phyloP scores from a whole-genome alignment of 2,329 filamentous ascomycete species.

The Chalaropsis thielavioides region DNA sequence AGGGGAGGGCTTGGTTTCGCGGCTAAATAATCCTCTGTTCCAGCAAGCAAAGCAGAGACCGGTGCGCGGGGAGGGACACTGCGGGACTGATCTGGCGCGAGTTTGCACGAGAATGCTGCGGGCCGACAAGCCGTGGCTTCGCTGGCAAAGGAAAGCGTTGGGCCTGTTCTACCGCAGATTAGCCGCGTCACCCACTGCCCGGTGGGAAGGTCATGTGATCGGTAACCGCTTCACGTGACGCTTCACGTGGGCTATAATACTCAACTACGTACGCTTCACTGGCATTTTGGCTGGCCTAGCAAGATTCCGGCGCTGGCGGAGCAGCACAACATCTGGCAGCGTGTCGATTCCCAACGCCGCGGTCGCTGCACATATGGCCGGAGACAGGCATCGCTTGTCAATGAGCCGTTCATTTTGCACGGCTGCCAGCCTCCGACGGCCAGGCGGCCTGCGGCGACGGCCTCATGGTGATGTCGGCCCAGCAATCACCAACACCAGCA shows the following conservation, averaged over 20 bases:
- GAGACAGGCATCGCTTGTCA: no score
- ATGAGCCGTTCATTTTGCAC: no score
- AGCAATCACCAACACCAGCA: no score
- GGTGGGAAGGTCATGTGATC: not conserved
- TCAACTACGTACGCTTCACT: no score
- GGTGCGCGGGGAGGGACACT: not conserved
- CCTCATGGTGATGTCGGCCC: no score
- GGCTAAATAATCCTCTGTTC: not conserved
- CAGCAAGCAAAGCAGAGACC: not conserved
- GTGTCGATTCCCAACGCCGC: no score
- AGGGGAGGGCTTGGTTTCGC: not conserved
- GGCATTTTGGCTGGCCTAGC: no score
- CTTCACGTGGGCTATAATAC: constrained; percentile 5
- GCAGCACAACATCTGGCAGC: no score
- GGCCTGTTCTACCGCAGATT: not conserved
- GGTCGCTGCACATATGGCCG: no score
- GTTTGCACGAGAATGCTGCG: not conserved
- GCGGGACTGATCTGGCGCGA: not conserved
- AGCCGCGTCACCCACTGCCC: not conserved
- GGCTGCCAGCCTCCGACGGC: no score
- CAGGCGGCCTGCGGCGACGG: no score
- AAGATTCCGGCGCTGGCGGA: no score
- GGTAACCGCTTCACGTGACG: not conserved
- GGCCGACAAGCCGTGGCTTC: not conserved
- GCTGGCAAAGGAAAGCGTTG: not conserved